Evolutionary conservation across 2,329 filamentous ascomycete species (phyloP), one percentile per base, ranked within the genome.

Genomic region (Claviceps citrina): DNA sequence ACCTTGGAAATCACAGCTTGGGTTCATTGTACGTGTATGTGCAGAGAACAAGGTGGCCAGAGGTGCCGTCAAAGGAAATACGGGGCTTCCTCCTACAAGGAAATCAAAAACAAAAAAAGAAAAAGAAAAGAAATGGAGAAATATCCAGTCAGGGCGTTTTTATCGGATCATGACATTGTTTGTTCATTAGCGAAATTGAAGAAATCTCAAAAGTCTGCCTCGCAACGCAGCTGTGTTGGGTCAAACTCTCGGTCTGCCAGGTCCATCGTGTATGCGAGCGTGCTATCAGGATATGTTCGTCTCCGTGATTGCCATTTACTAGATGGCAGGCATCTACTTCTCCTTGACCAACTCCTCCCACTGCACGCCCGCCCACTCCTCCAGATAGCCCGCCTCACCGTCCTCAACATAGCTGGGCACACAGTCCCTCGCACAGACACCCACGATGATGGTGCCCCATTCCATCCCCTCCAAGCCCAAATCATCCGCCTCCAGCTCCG

Each of bases 361-460:
- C 61, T 98, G 91, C 47, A 96, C 91, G 6, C 89, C 91, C n/a
- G 74, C 78, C 89, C 91, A 98, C 61, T 98, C 91, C 65, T 96
- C 91, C 15, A 86, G 53, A 61, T 93, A 96, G 1, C 79, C 84
- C 1, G 78, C 73, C 52, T 77, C 70, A 0, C 77, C 81, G 27
- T 70, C 65, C 10, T 61, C 59, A 6, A 76, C 68, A 1, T 72
- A 71, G 5, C 59, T 58, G 13, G 76, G 73, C 51, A 71, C 67
- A 56, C 91, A 96, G 57, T 96, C 84, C 54, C 63, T 73, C 47
- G 71, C 75, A 58, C 91, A 98, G 7, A 93, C 85, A 0, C 77
- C 86, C 28, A 96, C 66, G 43, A 98, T 76, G 7, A 98, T 72
- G 1, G 86, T 96, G 0, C 89, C 89, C 91, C 91, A 98, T 53